Base-by-base conservation (phyloP, 805 yeast species). In the Metschnikowia rubicola region DNA sequence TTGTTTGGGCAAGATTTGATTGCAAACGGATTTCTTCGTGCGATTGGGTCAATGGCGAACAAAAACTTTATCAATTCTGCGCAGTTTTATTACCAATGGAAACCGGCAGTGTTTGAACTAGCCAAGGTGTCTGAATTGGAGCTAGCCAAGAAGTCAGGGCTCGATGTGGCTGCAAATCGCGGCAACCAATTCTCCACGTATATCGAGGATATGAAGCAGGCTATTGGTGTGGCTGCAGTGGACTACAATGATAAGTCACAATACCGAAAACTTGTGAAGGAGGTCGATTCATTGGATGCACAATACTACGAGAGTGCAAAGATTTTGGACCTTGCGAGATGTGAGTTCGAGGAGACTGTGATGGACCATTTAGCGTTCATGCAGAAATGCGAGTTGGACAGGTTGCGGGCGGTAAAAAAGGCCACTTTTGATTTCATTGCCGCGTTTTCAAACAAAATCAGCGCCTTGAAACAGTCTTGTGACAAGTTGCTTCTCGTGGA, bases 371-470 rank as follows among this genome's bases (percentile, higher is more conserved):
- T 84, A 42, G 66, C 82, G 19, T 87, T 84, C 61, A 81, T 88
- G 87, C 92, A 88, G 62, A 78, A 83, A 57, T 88, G 94, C 67
- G 96, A 88, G 66, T 64, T 79, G 32, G 95, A 88, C 65, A 76
- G 96, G 53, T 70, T 86, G 49, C 75, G 77, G 53, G 94, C 94
- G 0, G 68, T 88, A 51, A 87, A 88, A 63, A 84, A 86, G 50
- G 91, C 83, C 1, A 77, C 86, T 10, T 73, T 80, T 43, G 96
- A 88, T 61, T 86, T 86, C 55, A 68, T 86, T 19, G 80, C 88
- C 0, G 74, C 85, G 2, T 71, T 86, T 32, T 75, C 88, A 33
- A 81, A 80, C 58, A 80, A 78, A 41, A 74, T 83, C 33, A 74
- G 82, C 4, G 69, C 78, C 2, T 66, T 86, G 58, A 82, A 83